Base-by-base conservation (phyloP, 2,329 filamentous ascomycete species). In the Phoma herbarum region DNA sequence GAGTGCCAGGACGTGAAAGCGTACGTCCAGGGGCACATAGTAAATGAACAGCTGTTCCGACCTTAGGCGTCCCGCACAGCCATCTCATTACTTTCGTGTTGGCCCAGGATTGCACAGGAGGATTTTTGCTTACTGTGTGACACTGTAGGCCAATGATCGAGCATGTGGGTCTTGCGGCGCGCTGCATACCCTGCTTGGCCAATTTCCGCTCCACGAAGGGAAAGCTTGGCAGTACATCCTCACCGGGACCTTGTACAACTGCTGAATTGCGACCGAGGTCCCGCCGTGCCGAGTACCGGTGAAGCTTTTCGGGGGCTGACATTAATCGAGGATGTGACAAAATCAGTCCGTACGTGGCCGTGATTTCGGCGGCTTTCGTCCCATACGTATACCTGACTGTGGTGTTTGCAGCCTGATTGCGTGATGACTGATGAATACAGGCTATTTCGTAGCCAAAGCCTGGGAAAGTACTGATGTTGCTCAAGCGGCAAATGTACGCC, bases 61-160 rank as follows among this genome's bases (percentile, higher is more conserved):
- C 31, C 52, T 37, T 37, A 37, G 33, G 33, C 52, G 35, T 48
- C 23, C 52, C 12, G 44, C 52, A 43, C 43, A 54, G 51, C 51
- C 51, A 47, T 41, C 35, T 25, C 28, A 52, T 52, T 42, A 18
- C 16, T n/a, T 37, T 37, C n/a, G 1, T 37, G 16, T 18, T 37
- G n/a, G 33, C 11, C n/a, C 6, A 18, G 33, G 7, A 18, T 18
- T 16, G 33, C 7, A 18, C 33, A 37, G 8, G 16, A 18, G 9
- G 8, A 37, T 9, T 10, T 4, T 37, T 18, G 2, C 33, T 18
- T 10, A 7, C 33, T 18, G 33, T 37, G n/a, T 37, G 33, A 37
- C 33, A 35, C 16, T n/a, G 14, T 8, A n/a, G 8, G 31, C 31
- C 31, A 37, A 37, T 37, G 33, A 20, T 18, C 6, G 16, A 37